Percentiles rank a stretch among this genome's conserved stretches.
These are phyloP conservation scores for Endoconidiophora polonica DNA, from an alignment of 2,329 filamentous ascomycete genomes.

Conservation along the genomic window DNA sequence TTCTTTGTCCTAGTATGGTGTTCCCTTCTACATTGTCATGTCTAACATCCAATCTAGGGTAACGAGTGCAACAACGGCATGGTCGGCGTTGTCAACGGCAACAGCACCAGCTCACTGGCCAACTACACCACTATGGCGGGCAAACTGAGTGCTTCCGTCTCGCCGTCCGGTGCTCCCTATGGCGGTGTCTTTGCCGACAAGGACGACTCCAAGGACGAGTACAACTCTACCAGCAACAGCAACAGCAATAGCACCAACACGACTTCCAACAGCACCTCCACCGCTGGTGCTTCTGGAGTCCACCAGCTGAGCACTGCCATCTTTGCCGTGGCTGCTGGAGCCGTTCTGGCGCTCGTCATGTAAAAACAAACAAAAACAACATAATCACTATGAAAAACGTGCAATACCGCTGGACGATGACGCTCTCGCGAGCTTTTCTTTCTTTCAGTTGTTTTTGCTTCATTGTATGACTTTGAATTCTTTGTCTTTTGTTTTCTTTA, in stretches of 20 bases:
- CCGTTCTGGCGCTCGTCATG: background rate
- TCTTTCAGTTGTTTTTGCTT: too few relatives aligned
- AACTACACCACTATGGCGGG: conserved; percentile 7
- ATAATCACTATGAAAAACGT: too few relatives aligned
- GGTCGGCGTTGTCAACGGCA: conserved; percentile 19
- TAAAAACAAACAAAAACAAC: too few relatives aligned
- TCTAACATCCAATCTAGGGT: conserved; percentile 3
- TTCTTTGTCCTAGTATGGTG: background rate
- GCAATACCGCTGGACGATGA: too few relatives aligned
- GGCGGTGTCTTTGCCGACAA: conserved; percentile 7
- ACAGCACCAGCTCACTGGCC: conserved; percentile 14
- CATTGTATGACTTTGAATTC: too few relatives aligned
- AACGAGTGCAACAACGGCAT: conserved; percentile 20
- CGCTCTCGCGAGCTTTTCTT: too few relatives aligned
- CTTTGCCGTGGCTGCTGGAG: background rate
- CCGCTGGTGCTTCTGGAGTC: background rate
- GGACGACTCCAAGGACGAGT: conserved; percentile 1
- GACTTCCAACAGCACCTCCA: background rate
- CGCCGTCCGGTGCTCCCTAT: background rate
- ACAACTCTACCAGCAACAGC: background rate
- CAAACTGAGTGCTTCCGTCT: background rate
- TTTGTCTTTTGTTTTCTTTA: too few relatives aligned
- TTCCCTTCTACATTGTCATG: background rate
- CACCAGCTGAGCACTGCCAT: background rate
- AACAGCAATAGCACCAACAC: background rate